Conservation (phyloP, 306 rosid genomes). For the Trichosanthes truncata region DNA sequence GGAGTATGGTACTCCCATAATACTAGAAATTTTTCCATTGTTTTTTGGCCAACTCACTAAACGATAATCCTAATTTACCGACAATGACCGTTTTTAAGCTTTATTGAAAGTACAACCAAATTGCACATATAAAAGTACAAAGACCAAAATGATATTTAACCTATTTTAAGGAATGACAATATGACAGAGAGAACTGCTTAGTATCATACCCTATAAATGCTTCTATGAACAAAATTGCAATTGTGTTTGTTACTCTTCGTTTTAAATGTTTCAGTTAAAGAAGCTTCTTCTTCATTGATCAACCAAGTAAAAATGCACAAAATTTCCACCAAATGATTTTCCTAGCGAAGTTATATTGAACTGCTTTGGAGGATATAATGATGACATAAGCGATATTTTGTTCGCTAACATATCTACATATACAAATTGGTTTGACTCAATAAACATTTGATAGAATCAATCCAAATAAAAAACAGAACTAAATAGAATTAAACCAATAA, state of each 20-base stretch:
- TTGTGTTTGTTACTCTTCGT: not conserved
- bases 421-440: not conserved
- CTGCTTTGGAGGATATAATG: not conserved
- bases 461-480: not conserved
- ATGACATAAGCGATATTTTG: not conserved
- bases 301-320: not conserved
- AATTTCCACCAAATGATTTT: not conserved
- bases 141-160: no score
- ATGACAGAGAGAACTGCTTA: no score
- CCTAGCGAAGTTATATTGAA: not conserved
- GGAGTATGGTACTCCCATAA: no score
- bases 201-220: no score
- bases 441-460: not conserved
- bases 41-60: no score
- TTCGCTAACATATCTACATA: not conserved
- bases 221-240: no score
- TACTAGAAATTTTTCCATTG: no score
- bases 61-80: no score
- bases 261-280: not conserved
- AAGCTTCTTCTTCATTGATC: not conserved
- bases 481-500: not conserved
- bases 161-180: no score
- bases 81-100: no score
- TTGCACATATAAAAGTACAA: no score
- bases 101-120: no score